These are phyloP conservation scores for Rhodotorula sp. DNA, from an alignment of 1,284 basidiomycete genomes.

Conservation along the genomic window DNA sequence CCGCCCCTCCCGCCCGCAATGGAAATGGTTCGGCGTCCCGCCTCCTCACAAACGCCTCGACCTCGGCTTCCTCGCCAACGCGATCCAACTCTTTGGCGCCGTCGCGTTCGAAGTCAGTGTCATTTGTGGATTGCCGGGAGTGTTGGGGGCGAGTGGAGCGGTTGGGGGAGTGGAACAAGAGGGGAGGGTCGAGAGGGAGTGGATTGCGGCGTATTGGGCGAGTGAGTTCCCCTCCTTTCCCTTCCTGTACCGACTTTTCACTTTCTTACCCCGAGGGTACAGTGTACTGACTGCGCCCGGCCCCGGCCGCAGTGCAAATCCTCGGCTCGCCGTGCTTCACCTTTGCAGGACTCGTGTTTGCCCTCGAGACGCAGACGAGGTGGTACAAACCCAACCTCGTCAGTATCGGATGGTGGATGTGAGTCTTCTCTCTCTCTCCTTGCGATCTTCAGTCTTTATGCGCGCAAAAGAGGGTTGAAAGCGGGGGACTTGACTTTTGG, in stretches of 20 bases:
- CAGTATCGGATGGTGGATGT: slow-evolving; percentile 30
- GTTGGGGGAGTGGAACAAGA: slow-evolving; percentile 13
- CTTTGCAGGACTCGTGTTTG: slow-evolving; percentile 21
- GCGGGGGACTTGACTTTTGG: too few relatives aligned
- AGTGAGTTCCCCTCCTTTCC: background rate
- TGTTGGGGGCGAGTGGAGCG: slow-evolving; percentile 5
- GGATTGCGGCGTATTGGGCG: slow-evolving; percentile 26
- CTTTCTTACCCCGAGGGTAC: too few relatives aligned
- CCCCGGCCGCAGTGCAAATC: slow-evolving; percentile 4
- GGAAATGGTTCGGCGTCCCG: slow-evolving; percentile 32
- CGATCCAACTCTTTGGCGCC: slow-evolving; percentile 34
- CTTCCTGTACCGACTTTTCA: background rate
- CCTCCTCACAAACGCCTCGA: background rate
- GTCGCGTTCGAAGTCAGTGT: slow-evolving; percentile 26
- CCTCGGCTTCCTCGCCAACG: slow-evolving; percentile 35
- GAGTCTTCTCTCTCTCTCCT: background rate
- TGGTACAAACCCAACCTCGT: slow-evolving; percentile 16
- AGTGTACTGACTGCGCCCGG: background rate
- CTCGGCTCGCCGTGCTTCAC: slow-evolving; percentile 26
- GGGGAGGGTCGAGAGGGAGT: slow-evolving; percentile 7
- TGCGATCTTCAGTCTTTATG: too few relatives aligned
- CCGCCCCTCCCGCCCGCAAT: slow-evolving; percentile 1
- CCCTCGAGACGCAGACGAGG: slow-evolving; percentile 26
- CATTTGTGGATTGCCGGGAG: slow-evolving; percentile 33
- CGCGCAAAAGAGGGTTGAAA: too few relatives aligned